phyloP scores from a whole-genome alignment of 306 rosid species.

The Vachellia pachyceras region DNA sequence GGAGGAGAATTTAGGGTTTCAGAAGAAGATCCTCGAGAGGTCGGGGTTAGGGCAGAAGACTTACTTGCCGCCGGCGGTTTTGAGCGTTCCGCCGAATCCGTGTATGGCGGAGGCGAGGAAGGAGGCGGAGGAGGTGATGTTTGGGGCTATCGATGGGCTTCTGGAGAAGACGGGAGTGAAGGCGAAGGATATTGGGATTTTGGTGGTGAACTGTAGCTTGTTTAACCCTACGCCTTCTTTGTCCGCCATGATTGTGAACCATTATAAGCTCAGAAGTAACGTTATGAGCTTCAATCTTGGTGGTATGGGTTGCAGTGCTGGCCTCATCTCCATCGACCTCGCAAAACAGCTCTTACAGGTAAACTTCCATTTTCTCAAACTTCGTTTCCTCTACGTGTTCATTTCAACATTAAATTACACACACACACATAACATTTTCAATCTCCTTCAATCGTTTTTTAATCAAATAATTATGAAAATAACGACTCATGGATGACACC shows the following conservation, averaged over 20 bases:
- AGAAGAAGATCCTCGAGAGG: constrained; percentile 79
- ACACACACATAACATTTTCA: no score
- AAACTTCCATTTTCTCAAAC: constrained; percentile 2
- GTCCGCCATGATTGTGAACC: constrained; percentile 86
- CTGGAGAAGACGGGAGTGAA: constrained; percentile 71
- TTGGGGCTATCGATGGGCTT: constrained; percentile 85
- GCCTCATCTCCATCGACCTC: constrained; percentile 87
- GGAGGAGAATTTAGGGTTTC: constrained; percentile 71
- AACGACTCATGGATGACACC: no score
- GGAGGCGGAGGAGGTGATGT: constrained; percentile 90
- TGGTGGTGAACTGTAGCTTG: constrained; percentile 85
- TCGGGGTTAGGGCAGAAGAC: constrained; percentile 83
- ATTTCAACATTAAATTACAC: no score
- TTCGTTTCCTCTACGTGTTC: background rate
- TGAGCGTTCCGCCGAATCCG: constrained; percentile 77
- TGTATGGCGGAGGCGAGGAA: constrained; percentile 88
- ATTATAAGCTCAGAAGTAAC: constrained; percentile 78
- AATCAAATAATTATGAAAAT: no score
- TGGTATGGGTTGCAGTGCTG: constrained; percentile 99
- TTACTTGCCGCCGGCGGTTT: constrained; percentile 67
- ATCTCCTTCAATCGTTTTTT: background rate
- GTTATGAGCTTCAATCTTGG: constrained; percentile 81
- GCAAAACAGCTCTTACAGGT: constrained; percentile 91
- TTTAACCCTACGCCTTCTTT: constrained; percentile 89
- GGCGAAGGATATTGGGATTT: constrained; percentile 87